These are phyloP conservation scores for Suillus cothurnatus DNA, from an alignment of 768 basidiomycete species.

Conservation along the genomic window DNA sequence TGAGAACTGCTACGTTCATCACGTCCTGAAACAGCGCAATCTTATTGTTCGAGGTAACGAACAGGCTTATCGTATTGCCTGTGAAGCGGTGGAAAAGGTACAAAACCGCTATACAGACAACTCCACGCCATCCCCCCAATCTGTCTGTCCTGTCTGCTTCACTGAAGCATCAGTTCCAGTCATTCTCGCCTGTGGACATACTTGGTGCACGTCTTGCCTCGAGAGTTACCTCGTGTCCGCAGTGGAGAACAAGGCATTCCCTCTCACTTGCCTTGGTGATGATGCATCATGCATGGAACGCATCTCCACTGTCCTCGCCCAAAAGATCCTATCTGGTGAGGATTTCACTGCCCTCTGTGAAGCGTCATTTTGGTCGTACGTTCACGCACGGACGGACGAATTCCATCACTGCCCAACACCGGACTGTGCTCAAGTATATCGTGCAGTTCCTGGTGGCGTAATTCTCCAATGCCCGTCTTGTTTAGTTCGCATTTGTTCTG, in stretches of 20 bases:
- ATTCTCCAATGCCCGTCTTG: conserved; percentile 73
- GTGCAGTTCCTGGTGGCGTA: conserved; percentile 49
- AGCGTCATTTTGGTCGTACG: conserved; percentile 61
- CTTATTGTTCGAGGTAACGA: conserved; percentile 62
- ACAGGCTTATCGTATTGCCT: conserved; percentile 33
- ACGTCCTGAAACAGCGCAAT: conserved; percentile 30
- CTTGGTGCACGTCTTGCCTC: conserved; percentile 68
- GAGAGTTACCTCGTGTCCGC: conserved; percentile 58
- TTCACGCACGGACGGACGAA: conserved; percentile 60
- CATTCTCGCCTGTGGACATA: conserved; percentile 63
- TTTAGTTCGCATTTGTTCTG: conserved; percentile 65
- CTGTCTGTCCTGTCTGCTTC: conserved; percentile 72
- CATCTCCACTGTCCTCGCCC: conserved; percentile 58
- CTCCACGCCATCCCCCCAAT: conserved; percentile 14
- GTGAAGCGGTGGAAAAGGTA: conserved; percentile 44
- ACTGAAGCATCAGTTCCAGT: conserved; percentile 53
- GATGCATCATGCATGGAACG: conserved; percentile 56
- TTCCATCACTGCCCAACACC: conserved; percentile 80
- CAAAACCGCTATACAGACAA: conserved; percentile 24
- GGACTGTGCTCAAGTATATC: conserved; percentile 76
- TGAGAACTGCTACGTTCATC: conserved; percentile 58
- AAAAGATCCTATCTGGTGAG: conserved; percentile 46
- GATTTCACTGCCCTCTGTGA: conserved; percentile 60
- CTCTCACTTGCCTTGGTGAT: conserved; percentile 71
- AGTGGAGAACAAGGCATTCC: conserved; percentile 61